phyloP scores from a whole-genome alignment of 2,329 filamentous ascomycete species.

The Fonsecaea multimorphosa region DNA sequence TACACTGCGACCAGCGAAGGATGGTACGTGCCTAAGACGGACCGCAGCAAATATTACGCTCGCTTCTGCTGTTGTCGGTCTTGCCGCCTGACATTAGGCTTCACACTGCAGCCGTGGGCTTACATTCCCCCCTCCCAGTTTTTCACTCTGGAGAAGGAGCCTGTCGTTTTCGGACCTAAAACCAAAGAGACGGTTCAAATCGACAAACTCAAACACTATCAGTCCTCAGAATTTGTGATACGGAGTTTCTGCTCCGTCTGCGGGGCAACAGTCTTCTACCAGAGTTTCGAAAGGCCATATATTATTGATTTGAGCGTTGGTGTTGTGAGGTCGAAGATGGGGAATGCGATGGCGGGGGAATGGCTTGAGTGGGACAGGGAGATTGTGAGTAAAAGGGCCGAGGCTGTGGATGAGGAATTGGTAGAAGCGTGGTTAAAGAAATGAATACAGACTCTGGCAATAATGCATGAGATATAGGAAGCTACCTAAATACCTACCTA shows the following conservation, averaged over 20 bases:
- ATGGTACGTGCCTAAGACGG: conserved; percentile 56
- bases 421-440: conserved; percentile 39
- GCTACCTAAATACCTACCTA: too few relatives aligned
- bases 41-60: conserved; percentile 63
- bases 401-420: conserved; percentile 49
- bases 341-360: conserved; percentile 58
- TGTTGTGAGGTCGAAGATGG: conserved; percentile 57
- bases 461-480: background rate
- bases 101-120: conserved; percentile 69
- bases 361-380: conserved; percentile 68
- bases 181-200: conserved; percentile 41
- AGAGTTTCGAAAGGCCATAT: conserved; percentile 58
- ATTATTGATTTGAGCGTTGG: conserved; percentile 70
- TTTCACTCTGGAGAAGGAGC: conserved; percentile 47
- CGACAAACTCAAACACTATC: conserved; percentile 55
- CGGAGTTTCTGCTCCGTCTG: conserved; percentile 68
- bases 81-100: conserved; percentile 66
- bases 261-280: conserved; percentile 70
- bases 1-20: conserved; percentile 53
- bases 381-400: conserved; percentile 65
- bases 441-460: background rate
- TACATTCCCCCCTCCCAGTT: conserved; percentile 69
- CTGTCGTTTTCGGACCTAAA: conserved; percentile 47
- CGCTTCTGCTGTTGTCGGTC: conserved; percentile 67
- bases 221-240: conserved; percentile 59